A percentile compares a stretch with the other conserved stretches of the same genome.
Conservation (phyloP, 2,329 filamentous ascomycete species). For the Monilinia laxa region DNA sequence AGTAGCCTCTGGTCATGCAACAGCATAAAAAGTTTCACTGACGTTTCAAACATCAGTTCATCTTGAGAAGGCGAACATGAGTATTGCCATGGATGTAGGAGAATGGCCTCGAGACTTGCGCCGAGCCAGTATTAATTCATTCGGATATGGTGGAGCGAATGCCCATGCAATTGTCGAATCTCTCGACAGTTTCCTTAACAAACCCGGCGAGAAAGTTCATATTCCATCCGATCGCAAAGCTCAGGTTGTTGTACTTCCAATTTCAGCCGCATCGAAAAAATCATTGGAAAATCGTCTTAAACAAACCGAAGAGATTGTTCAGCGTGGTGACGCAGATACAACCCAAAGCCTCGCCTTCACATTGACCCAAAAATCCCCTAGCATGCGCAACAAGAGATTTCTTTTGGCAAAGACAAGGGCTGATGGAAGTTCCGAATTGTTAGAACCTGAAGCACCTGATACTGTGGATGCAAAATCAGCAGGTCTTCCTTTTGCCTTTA, state of each 20-base stretch:
- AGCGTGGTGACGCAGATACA: neutral
- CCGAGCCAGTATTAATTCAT: slow-evolving; percentile 44
- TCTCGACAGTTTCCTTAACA: neutral
- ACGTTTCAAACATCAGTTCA: neutral
- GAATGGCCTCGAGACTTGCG: slow-evolving; percentile 7
- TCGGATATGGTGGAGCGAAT: slow-evolving; percentile 36
- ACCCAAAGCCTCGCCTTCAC: neutral
- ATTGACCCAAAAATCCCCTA: neutral
- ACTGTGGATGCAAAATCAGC: neutral
- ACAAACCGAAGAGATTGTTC: neutral
- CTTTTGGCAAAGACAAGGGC: neutral
- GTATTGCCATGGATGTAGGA: neutral
- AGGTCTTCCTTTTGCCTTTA: neutral
- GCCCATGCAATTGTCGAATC: slow-evolving; percentile 36
- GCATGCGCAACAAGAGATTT: neutral
- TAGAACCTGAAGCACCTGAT: neutral
- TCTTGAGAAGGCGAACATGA: neutral
- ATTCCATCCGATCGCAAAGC: neutral
- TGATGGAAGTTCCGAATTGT: neutral
- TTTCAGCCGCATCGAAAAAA: neutral
- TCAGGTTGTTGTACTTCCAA: neutral
- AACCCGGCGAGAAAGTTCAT: neutral
- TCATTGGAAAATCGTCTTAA: neutral
- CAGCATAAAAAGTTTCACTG: neutral
- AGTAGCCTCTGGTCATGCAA: neutral